Evolutionary conservation across 768 basidiomycete genomes (phyloP), one percentile per base, ranked within the genome.

Genomic region (Coprinopsis sp.): DNA sequence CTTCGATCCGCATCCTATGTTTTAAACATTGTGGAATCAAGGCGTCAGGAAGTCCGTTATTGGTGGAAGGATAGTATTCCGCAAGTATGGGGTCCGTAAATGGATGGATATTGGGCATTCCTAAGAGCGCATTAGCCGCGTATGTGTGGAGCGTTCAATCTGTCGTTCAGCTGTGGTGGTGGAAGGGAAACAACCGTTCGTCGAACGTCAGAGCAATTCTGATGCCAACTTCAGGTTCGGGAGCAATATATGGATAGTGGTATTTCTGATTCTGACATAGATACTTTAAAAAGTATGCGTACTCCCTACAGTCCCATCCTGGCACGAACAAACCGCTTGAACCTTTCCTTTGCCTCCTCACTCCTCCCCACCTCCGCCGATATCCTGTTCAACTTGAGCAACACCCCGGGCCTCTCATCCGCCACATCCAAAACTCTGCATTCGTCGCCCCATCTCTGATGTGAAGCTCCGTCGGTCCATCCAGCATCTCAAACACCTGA

Each of bases 51-150:
- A 36, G 8, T 7, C 34, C 34, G 16, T 36, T 36, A 18, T 36
- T 36, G 7, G 34, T 36, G 7, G 34, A 36, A 6, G 34, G n/a
- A 18, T 36, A 36, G 34, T 36, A 36, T 13, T 8, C 21, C 22
- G 19, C 24, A 19, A 43, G 14, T 27, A 29, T 16, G 12, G 37
- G 12, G 82, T 82, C 82, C 34, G 7, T 11, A 18, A 36, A 10
- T n/a, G n/a, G n/a, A n/a, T n/a, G n/a, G n/a, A n/a, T n/a, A n/a
- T n/a, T n/a, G n/a, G n/a, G n/a, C n/a, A n/a, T n/a, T n/a, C n/a
- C n/a, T n/a, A n/a, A n/a, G n/a, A n/a, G n/a, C n/a, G n/a, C n/a
- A n/a, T n/a, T n/a, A n/a, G n/a, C n/a, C n/a, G n/a, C n/a, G n/a
- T n/a, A n/a, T n/a, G n/a, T n/a, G n/a, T n/a, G n/a, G n/a, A n/a